Conservation (phyloP, 805 yeast genomes). For the Peterozyma xylosa region DNA sequence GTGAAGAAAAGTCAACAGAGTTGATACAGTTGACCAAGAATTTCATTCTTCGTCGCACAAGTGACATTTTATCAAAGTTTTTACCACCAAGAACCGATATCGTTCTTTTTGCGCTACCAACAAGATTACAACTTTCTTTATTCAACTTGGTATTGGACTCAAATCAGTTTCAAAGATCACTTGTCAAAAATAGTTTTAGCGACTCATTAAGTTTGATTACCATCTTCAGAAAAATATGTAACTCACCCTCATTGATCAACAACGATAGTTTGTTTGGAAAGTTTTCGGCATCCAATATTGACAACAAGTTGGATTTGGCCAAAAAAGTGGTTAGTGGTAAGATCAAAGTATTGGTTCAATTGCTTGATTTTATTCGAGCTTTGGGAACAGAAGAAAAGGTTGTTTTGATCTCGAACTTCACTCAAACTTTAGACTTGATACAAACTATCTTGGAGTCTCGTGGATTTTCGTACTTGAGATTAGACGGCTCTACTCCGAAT, state of each 20-base stretch:
- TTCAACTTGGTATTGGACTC: constrained; percentile 43
- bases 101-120: constrained; percentile 73
- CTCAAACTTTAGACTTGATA: constrained; percentile 76
- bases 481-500: constrained; percentile 82
- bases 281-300: constrained; percentile 11
- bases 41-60: constrained; percentile 70
- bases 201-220: constrained; percentile 65
- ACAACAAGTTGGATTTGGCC: constrained; percentile 21
- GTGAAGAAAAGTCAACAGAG: constrained; percentile 56
- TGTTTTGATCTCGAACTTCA: constrained; percentile 81
- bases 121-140: constrained; percentile 46
- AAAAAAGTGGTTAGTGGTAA: constrained; percentile 49
- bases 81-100: constrained; percentile 72
- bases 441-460: constrained; percentile 46
- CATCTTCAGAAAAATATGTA: constrained; percentile 72
- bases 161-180: constrained; percentile 22
- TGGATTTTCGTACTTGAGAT: constrained; percentile 45
- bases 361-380: constrained; percentile 41
- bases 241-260: constrained; percentile 60
- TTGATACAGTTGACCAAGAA: constrained; percentile 54
- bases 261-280: constrained; percentile 40
- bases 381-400: constrained; percentile 55
- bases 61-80: constrained; percentile 42
- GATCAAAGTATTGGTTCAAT: constrained; percentile 45
- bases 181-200: constrained; percentile 21